Evolutionary conservation across 2,329 filamentous ascomycete genomes (phyloP).

Genomic region (Phyllosticta citriasiana): DNA sequence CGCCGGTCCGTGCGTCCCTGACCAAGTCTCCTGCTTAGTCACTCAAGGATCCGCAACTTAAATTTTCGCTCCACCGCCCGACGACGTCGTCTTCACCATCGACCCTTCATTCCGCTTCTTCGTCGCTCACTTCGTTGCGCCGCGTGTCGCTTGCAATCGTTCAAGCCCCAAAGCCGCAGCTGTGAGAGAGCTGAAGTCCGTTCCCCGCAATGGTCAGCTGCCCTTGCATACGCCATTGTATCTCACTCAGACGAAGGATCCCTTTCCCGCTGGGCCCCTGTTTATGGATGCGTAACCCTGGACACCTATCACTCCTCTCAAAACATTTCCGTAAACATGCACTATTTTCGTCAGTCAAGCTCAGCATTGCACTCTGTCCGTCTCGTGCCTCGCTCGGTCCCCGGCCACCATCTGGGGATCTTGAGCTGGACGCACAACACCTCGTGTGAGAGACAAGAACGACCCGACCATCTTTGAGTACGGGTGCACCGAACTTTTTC

Average conservation of each 20-base stretch:
- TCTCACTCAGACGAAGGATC: not conserved
- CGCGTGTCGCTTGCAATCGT: not conserved
- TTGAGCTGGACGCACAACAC: constrained; percentile 10
- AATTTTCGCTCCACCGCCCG: not conserved
- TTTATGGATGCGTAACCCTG: not conserved
- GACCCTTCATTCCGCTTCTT: not conserved
- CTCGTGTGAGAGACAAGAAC: constrained; percentile 10
- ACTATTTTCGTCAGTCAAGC: not conserved
- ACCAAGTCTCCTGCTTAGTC: not conserved
- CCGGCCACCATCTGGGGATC: constrained; percentile 5
- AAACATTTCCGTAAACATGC: not conserved
- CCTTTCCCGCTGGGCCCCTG: not conserved
- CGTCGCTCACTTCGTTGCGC: not conserved
- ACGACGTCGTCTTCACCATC: not conserved
- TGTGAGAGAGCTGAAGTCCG: not conserved
- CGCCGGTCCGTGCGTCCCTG: not conserved
- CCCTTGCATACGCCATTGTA: not conserved
- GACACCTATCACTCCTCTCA: not conserved
- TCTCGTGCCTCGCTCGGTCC: constrained; percentile 11
- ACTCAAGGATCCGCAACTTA: not conserved
- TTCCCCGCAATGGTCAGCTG: not conserved
- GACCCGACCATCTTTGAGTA: constrained; percentile 11
- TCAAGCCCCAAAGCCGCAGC: not conserved
- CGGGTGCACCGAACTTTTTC: constrained; percentile 7
- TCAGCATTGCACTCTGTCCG: not conserved